Base-by-base conservation (phyloP, 2,329 filamentous ascomycete genomes). In the Colletotrichum tanaceti region DNA sequence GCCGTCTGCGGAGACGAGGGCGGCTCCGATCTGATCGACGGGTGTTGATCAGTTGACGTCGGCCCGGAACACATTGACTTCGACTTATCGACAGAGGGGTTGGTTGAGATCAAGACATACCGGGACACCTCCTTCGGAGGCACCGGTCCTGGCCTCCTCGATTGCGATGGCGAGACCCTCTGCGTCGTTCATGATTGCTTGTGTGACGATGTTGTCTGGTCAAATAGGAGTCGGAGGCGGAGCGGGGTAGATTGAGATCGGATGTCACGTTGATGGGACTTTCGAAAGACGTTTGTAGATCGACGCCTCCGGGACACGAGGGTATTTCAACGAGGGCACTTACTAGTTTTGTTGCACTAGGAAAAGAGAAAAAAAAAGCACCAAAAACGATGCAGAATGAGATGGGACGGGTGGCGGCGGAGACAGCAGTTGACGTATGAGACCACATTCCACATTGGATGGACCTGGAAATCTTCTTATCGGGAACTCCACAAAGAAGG, bases 1-100 rank as follows among this genome's bases (percentile, higher is more conserved):
- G 70, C 92, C 92, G 72, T 92, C 87, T 65, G 85, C 86, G 46
- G 87, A 86, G n/a, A 94, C 85, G 32, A 94, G 82, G 20, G 82
- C 84, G 18, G 85, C 84, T 47, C 85, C 85, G 63, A 87, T 86
- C 67, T 70, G 46, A 35, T 5, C 32, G 32, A 44, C 13, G 13
- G 22, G 28, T 18, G 32, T 43, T 11, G 43, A 35, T 58, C 28
- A 35, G 43, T 20, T 28, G 43, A 14, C 57, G 41, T 58, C 32
- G 20, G 54, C 13, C 43, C 14, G 10, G 54, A 9, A 32, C 1
- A 5, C 20, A 32, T 32, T 35, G 35, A 20, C 49, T 24, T 9
- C 7, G 32, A 24, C 4, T 14, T 41, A 13, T n/a, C 24, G 41
- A 16, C n/a, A 13, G 9, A 18, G 49, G 24, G 28, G 7, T 53